Conservation (phyloP, 257 asterid genomes). For the Echites panduratus region DNA sequence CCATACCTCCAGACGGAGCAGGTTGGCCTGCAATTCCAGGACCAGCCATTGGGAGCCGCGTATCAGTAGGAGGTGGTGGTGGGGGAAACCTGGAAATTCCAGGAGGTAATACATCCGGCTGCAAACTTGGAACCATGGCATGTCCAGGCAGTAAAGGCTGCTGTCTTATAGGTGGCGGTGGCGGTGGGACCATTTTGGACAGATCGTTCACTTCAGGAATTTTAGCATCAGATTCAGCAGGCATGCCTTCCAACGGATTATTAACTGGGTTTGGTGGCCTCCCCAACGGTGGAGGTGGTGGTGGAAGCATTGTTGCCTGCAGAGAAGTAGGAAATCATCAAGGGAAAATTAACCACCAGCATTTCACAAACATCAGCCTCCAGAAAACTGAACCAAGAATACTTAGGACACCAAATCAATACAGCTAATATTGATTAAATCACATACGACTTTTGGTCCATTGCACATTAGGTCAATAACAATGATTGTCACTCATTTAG, state of each 20-base stretch:
- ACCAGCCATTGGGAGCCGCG: conserved; percentile 44
- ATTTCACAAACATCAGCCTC: conserved; percentile 21
- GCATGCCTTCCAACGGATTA: conserved; percentile 45
- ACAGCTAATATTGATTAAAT: background rate
- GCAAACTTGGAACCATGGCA: conserved; percentile 46
- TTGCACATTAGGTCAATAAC: background rate
- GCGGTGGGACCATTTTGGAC: conserved; percentile 64
- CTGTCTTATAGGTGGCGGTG: conserved; percentile 63
- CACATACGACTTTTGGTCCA: background rate
- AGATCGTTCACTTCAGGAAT: conserved; percentile 47
- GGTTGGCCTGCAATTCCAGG: conserved; percentile 69
- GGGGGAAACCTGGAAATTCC: conserved; percentile 71
- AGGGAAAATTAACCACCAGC: conserved; percentile 15
- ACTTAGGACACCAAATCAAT: background rate
- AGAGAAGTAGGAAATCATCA: background rate
- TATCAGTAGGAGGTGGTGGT: conserved; percentile 50
- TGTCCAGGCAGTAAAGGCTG: conserved; percentile 59
- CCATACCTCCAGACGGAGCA: conserved; percentile 69
- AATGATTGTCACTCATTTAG: background rate
- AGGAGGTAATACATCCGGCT: conserved; percentile 58
- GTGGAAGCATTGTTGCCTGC: conserved; percentile 61
- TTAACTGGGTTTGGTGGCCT: conserved; percentile 30
- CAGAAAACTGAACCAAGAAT: conserved; percentile 1
- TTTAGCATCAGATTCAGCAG: conserved; percentile 53
- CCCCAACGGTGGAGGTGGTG: conserved; percentile 48